A percentile compares a stretch with the other conserved stretches of the same genome.
These are phyloP conservation scores for Coelastrella sp. DNA, from an alignment of 139 green algal species.

Conservation along the genomic window DNA sequence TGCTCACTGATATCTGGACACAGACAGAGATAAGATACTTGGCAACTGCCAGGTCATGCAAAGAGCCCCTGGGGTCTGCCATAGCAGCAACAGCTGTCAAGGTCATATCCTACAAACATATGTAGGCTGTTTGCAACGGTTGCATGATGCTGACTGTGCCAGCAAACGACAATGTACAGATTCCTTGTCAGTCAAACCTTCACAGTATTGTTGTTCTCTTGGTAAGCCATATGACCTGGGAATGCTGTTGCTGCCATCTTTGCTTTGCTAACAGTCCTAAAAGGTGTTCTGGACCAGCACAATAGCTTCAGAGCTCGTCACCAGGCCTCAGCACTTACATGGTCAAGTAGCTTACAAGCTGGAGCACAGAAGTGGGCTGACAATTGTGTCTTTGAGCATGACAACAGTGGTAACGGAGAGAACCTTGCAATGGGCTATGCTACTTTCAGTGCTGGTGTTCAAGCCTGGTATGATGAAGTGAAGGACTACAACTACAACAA, in stretches of 20 bases:
- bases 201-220: too few species aligned
- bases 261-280: background rate
- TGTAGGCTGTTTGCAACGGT: too few species aligned
- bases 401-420: constrained; percentile 1
- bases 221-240: background rate
- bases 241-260: background rate
- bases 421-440: constrained; percentile 22
- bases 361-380: constrained; percentile 35
- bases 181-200: too few species aligned
- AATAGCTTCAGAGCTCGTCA: background rate
- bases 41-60: too few species aligned
- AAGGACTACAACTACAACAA: constrained; percentile 21
- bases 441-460: background rate
- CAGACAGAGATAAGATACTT: too few species aligned
- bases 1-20: too few species aligned
- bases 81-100: too few species aligned
- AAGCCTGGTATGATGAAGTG: constrained; percentile 39
- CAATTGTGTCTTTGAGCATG: background rate
- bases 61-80: too few species aligned
- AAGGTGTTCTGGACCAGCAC: constrained; percentile 12
- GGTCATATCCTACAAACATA: too few species aligned
- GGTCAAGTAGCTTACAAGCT: background rate
- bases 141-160: too few species aligned
- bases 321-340: background rate
- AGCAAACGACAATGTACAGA: too few species aligned